Evolutionary conservation across 2,329 filamentous ascomycete species (phyloP).

Genomic region (Emmonsiellopsis sp.): DNA sequence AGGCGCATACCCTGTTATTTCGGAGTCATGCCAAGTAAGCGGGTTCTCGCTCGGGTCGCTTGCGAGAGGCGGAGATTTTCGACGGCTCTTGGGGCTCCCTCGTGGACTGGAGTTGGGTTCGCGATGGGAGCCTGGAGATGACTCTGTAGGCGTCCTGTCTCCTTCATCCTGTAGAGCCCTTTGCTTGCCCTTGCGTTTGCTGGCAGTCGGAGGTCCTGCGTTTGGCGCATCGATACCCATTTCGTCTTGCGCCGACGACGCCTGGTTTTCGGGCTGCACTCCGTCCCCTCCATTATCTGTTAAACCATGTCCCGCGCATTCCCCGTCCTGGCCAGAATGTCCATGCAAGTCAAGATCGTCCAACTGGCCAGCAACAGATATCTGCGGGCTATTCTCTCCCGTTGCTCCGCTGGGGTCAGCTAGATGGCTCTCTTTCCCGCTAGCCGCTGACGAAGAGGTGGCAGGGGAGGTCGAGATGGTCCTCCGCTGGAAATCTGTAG

Average conservation of each 20-base stretch:
- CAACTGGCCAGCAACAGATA: constrained; percentile 30
- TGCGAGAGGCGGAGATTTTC: constrained; percentile 25
- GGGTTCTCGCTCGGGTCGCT: constrained; percentile 20
- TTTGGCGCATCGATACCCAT: neutral
- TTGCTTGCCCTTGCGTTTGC: neutral
- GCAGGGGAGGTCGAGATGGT: constrained; percentile 24
- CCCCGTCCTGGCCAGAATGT: neutral
- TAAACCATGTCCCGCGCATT: neutral
- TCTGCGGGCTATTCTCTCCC: constrained; percentile 25
- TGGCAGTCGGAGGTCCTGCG: neutral
- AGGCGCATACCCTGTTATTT: constrained; percentile 53
- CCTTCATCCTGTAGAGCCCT: neutral
- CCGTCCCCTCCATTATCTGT: neutral
- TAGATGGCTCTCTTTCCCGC: constrained; percentile 21
- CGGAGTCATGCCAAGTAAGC: constrained; percentile 47
- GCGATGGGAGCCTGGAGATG: constrained; percentile 13
- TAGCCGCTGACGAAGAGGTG: constrained; percentile 22
- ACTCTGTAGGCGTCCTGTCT: constrained; percentile 2
- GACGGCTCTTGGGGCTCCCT: constrained; percentile 19
- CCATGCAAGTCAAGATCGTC: constrained; percentile 30
- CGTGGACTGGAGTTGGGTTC: constrained; percentile 15
- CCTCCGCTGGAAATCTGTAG: constrained; percentile 21
- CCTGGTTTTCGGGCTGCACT: neutral
- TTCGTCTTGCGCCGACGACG: neutral
- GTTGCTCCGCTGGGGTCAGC: constrained; percentile 20